Conservation (phyloP, 2,329 filamentous ascomycete genomes). For the Hypoxylon sp. region DNA sequence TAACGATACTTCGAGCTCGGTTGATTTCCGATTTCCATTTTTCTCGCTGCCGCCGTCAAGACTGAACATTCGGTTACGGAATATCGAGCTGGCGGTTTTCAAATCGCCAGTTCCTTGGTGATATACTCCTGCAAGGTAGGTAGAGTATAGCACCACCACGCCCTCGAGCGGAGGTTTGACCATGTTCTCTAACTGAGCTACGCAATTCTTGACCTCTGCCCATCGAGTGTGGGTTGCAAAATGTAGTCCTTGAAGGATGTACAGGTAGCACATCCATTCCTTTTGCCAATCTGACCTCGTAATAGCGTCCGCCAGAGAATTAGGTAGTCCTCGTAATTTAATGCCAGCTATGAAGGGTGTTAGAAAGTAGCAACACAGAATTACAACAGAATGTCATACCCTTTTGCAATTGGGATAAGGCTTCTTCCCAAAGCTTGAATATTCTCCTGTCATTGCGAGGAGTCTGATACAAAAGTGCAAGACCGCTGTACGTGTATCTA, state of each 20-base stretch:
- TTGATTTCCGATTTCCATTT: slow-evolving; percentile 62
- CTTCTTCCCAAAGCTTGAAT: slow-evolving; percentile 60
- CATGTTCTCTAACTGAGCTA: slow-evolving; percentile 67
- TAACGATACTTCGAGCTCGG: slow-evolving; percentile 75
- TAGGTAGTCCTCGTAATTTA: slow-evolving; percentile 59
- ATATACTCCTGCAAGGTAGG: slow-evolving; percentile 83
- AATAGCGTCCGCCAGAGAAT: slow-evolving; percentile 71
- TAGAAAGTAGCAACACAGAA: slow-evolving; percentile 34
- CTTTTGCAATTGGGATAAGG: slow-evolving; percentile 54
- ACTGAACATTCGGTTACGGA: slow-evolving; percentile 72
- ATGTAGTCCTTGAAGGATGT: slow-evolving; percentile 79
- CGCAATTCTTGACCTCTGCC: slow-evolving; percentile 71
- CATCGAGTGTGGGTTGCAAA: slow-evolving; percentile 80
- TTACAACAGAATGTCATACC: slow-evolving; percentile 51
- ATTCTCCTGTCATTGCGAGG: slow-evolving; percentile 57
- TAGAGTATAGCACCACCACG: slow-evolving; percentile 68
- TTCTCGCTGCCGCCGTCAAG: slow-evolving; percentile 61
- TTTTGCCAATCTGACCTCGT: slow-evolving; percentile 74
- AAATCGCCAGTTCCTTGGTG: slow-evolving; percentile 83
- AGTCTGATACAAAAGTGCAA: slow-evolving; percentile 61
- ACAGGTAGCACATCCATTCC: slow-evolving; percentile 77
- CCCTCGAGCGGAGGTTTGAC: slow-evolving; percentile 59
- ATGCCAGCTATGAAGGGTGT: slow-evolving; percentile 47
- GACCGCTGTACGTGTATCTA: slow-evolving; percentile 70
- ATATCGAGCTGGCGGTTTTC: slow-evolving; percentile 76